Evolutionary conservation across 306 rosid genomes (phyloP).

Genomic region (Prosopis cineraria): DNA sequence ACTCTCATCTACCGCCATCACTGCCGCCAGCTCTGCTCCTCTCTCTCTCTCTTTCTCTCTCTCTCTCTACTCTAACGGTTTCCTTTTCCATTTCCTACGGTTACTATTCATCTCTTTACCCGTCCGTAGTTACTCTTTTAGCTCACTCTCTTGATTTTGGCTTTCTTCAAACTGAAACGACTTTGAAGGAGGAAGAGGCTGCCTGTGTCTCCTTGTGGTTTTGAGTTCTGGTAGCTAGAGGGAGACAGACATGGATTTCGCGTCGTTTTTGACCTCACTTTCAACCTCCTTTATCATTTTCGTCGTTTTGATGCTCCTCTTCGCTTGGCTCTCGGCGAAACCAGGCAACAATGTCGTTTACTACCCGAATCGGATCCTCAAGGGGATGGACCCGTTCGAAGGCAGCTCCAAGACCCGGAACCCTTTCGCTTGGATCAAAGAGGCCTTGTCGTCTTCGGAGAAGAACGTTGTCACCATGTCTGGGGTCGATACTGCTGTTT

Average conservation of each 20-base stretch:
- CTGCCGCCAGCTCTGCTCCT: not conserved
- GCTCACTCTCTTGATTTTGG: not conserved
- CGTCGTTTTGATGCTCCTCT: slow-evolving; percentile 66
- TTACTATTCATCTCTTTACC: not conserved
- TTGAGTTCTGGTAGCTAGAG: not conserved
- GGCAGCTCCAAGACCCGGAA: slow-evolving; percentile 55
- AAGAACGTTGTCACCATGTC: slow-evolving; percentile 64
- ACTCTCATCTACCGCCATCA: not conserved
- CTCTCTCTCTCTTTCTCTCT: not conserved
- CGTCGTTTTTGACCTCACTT: slow-evolving; percentile 81
- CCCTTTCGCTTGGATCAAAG: slow-evolving; percentile 85
- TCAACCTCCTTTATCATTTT: slow-evolving; percentile 82
- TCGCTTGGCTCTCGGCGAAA: slow-evolving; percentile 58
- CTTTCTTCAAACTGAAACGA: not conserved
- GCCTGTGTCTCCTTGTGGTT: not conserved
- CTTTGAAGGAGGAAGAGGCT: not conserved
- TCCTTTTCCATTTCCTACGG: not conserved
- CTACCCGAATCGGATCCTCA: slow-evolving; percentile 85
- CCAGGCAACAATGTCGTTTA: slow-evolving; percentile 80
- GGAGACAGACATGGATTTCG: slow-evolving; percentile 67
- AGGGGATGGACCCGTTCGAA: slow-evolving; percentile 67
- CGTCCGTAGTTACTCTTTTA: not conserved
- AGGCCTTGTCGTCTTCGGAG: slow-evolving; percentile 74
- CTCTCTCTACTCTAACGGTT: not conserved
- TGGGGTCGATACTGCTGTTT: slow-evolving; percentile 92